These are phyloP conservation scores for Penicillium daleae DNA, from an alignment of 495 filamentous ascomycete species.

Conservation along the genomic window DNA sequence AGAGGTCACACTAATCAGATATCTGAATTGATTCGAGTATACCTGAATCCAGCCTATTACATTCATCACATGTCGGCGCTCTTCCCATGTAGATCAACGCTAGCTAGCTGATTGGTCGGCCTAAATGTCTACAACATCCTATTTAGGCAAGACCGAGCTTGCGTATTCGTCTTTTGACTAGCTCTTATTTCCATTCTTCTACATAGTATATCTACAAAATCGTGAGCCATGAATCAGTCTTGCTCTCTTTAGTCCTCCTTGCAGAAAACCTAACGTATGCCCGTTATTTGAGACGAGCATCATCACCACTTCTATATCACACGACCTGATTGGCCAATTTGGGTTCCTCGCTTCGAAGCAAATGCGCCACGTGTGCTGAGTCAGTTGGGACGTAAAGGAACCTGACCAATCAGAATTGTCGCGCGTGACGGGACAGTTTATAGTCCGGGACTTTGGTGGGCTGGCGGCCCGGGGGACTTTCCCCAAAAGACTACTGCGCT, in stretches of 20 bases:
- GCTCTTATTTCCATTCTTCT: neutral
- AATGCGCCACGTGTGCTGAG: constrained; percentile 18
- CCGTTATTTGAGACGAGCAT: neutral
- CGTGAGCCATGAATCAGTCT: neutral
- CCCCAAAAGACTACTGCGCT: neutral
- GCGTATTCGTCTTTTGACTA: neutral
- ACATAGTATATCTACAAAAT: neutral
- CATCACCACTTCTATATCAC: neutral
- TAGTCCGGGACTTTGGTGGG: constrained; percentile 11
- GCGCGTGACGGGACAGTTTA: constrained; percentile 8
- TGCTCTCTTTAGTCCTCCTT: neutral
- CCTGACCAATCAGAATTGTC: constrained; percentile 11
- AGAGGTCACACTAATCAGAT: too few relatives aligned
- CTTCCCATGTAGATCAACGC: neutral
- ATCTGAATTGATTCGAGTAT: too few relatives aligned
- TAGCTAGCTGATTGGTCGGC: neutral
- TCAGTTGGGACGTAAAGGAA: neutral
- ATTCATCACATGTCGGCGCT: neutral
- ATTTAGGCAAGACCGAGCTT: constrained; percentile 6
- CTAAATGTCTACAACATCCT: constrained; percentile 11
- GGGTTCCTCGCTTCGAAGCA: constrained; percentile 12
- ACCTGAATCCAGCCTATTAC: neutral
- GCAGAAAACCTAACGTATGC: too few relatives aligned
- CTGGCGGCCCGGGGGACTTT: neutral
- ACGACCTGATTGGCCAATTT: neutral